Conservation (phyloP, 2,329 filamentous ascomycete genomes). For the Thelonectria blattea region DNA sequence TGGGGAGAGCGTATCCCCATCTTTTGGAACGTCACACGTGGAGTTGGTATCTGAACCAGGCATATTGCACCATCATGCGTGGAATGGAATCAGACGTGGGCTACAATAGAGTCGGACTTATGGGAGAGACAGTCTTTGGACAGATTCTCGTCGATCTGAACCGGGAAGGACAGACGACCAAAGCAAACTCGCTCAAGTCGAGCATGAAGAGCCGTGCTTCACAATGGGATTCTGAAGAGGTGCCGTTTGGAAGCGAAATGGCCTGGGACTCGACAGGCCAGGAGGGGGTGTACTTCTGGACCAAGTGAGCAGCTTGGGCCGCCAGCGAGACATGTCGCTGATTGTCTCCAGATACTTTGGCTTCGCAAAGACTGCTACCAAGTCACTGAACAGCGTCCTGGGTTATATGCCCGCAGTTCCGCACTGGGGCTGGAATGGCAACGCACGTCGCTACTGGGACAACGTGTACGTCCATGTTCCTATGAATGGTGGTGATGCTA, state of each 20-base stretch:
- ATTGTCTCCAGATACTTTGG: slow-evolving; percentile 53
- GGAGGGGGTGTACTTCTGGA: slow-evolving; percentile 67
- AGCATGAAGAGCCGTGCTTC: slow-evolving; percentile 57
- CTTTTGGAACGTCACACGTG: slow-evolving; percentile 49
- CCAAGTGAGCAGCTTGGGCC: slow-evolving; percentile 42
- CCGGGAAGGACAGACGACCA: slow-evolving; percentile 50
- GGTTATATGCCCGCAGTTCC: slow-evolving; percentile 63
- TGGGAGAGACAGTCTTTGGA: slow-evolving; percentile 65
- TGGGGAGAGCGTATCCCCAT: slow-evolving; percentile 55
- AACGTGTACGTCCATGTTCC: slow-evolving; percentile 49
- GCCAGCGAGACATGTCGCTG: neutral
- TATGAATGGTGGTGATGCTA: neutral
- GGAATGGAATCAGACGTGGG: slow-evolving; percentile 46
- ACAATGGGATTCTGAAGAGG: slow-evolving; percentile 55
- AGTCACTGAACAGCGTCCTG: slow-evolving; percentile 59
- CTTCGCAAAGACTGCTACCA: slow-evolving; percentile 47
- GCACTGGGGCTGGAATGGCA: slow-evolving; percentile 69
- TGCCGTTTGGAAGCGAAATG: slow-evolving; percentile 66
- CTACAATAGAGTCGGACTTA: slow-evolving; percentile 57
- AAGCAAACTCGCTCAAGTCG: slow-evolving; percentile 49
- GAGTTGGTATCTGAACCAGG: slow-evolving; percentile 62
- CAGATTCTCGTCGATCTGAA: slow-evolving; percentile 58
- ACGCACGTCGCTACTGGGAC: slow-evolving; percentile 66
- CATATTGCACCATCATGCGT: slow-evolving; percentile 56
- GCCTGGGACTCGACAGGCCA: slow-evolving; percentile 68